Evolutionary conservation across 176 grass and related monocot genomes (phyloP), one percentile per base, ranked within the genome.

Genomic region (Luzula sylvatica): DNA sequence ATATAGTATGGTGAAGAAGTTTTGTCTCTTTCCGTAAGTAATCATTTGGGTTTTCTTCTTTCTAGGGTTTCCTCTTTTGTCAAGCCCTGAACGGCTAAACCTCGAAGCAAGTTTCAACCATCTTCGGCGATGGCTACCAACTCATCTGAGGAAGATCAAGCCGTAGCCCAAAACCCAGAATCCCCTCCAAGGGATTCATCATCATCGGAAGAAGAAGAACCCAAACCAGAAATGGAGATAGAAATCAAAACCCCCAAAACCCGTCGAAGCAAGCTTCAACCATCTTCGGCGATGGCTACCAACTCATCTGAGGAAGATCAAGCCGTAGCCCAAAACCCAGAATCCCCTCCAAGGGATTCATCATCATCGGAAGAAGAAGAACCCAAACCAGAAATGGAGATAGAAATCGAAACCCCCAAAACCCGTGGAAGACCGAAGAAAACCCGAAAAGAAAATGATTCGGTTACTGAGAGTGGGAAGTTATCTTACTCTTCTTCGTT

Each of bases 401-500:
- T 9, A 14, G 26, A n/a, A 22, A n/a, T 29, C 30, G 60, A 20
- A 22, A 15, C 2, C 3, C 60, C 26, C 2, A 64, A 64, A 48
- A 28, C 15, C 4, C 43, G 60, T 13, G 24, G 43, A 45, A 64
- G 60, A 22, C 42, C 15, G 13, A 64, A 64, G 60, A 50, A 50
- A 15, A 28, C 26, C 9, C 43, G 30, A 64, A 9, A 21, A n/a
- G 1, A 15, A 40, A 40, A 26, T 58, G 28, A 58, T 2, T 38
- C 55, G 15, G 3, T 5, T 38, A 63, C 7, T 0, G 60, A 50
- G 30, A 20, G 11, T 23, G 15, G 41, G 41, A 46, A 23, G 28
- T 9, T 16, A 2, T 24, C 12, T 28, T 86, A 86, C 61, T 40
- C 32, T 13, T 80, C 38, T 42, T 22, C 46, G 15, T 86, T 79